phyloP scores from a whole-genome alignment of 441 rosid species.

The Euphorbia celastroides region DNA sequence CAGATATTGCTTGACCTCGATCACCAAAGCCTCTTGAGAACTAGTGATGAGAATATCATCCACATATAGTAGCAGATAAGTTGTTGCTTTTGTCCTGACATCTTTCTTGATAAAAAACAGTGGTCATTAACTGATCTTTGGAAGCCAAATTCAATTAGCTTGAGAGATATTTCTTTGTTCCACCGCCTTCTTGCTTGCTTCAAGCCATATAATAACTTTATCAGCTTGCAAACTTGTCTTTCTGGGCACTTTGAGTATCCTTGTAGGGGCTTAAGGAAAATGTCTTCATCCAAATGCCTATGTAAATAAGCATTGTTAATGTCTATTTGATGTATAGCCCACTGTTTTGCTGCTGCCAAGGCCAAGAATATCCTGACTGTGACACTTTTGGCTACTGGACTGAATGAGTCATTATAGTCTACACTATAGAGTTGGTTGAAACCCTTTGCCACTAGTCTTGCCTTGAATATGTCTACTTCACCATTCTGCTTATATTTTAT shows the following conservation, averaged over 20 bases:
- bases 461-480: background rate
- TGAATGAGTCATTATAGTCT: background rate
- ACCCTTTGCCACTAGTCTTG: background rate
- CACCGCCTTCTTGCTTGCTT: background rate
- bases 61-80: no score
- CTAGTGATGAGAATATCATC: no score
- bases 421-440: background rate
- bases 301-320: background rate
- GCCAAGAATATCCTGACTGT: background rate
- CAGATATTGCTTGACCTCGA: no score
- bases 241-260: background rate
- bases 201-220: background rate
- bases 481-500: background rate
- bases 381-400: background rate
- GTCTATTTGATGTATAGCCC: background rate
- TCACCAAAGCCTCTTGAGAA: no score
- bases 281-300: background rate
- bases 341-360: background rate
- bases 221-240: background rate
- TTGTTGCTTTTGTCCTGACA: no score
- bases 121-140: no score
- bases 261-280: background rate
- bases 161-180: background rate
- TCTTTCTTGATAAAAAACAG: no score
- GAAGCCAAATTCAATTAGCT: no score